Evolutionary conservation across 1,284 basidiomycete species (phyloP), one percentile per base, ranked within the genome.

Genomic region (Sanguinoderma infundibulare): DNA sequence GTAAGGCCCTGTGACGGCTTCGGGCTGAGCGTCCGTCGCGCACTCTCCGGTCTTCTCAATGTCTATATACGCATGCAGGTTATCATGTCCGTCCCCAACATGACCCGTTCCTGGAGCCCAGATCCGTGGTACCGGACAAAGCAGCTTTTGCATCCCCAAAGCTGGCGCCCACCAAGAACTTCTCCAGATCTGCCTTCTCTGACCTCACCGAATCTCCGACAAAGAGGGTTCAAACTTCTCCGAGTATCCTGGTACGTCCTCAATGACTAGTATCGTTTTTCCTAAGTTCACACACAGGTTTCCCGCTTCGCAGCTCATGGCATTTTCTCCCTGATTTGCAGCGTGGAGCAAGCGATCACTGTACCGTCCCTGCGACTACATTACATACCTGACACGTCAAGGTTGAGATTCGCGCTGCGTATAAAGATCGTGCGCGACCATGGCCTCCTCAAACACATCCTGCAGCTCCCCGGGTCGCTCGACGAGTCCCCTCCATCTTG

Each of bases 151-250:
- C 55, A 55, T 63, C 61, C 65, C 60, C 57, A 63, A 59, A 56
- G 40, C 40, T 57, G 65, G 52, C 54, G 36, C 59, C 59, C 49
- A 60, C 56, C 51, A 51, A 61, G 61, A 60, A 39, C 64, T 57
- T 61, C 64, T 64, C 63, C 53, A 61, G 57, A 60, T 62, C 67
- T 65, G 47, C 56, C 58, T 55, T 53, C 38, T 49, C 30, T 39
- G 60, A 52, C 53, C 59, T 69, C n/a, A 62, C 66, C 65, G 55
- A 55, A 71, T 69, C 68, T 70, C 68, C 68, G 66, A 67, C 61
- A 66, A 72, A 61, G 64, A 70, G 72, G 72, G 72, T 69, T 55
- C 71, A 67, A 73, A 69, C 60, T 61, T 70, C 72, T 69, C 65
- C 65, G 55, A 66, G 67, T 67, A 68, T 66, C 59, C 30, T 59